Evolutionary conservation across 2,329 filamentous ascomycete species (phyloP).

Genomic region (Aspergillus persii): DNA sequence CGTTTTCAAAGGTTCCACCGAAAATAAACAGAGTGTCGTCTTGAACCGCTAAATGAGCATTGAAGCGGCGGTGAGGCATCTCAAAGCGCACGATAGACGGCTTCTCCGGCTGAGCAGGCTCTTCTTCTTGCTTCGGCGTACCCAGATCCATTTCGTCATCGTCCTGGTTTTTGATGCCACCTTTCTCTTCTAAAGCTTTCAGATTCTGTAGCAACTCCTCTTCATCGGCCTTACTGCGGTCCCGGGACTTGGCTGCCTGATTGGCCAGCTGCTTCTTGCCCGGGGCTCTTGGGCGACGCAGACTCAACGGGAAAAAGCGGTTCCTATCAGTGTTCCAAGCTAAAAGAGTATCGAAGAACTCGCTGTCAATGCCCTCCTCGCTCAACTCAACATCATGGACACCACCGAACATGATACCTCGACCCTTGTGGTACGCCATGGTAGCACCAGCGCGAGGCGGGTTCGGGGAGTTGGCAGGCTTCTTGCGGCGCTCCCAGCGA

Average conservation of each 20-base stretch:
- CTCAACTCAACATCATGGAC: conserved; percentile 90
- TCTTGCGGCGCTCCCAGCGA: conserved; percentile 91
- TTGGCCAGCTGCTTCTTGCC: conserved; percentile 57
- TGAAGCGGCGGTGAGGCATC: conserved; percentile 87
- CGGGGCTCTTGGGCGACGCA: conserved; percentile 70
- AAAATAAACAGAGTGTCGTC: conserved; percentile 92
- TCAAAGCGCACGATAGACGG: conserved; percentile 70
- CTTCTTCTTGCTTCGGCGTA: conserved; percentile 54
- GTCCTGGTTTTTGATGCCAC: conserved; percentile 57
- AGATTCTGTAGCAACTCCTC: conserved; percentile 86
- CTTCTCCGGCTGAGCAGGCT: conserved; percentile 50
- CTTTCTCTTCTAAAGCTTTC: conserved; percentile 76
- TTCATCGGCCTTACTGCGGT: conserved; percentile 81
- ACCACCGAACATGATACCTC: conserved; percentile 89
- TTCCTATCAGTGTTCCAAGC: conserved; percentile 96
- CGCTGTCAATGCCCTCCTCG: conserved; percentile 93
- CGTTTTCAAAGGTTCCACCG: conserved; percentile 92
- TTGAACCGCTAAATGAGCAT: conserved; percentile 84
- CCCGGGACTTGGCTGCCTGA: conserved; percentile 52
- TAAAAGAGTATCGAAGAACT: conserved; percentile 91
- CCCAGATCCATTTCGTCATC: conserved; percentile 39
- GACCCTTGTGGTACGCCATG: conserved; percentile 90
- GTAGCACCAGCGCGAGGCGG: conserved; percentile 84
- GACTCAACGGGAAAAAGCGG: conserved; percentile 79
- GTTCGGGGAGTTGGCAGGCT: conserved; percentile 81